Conservation (phyloP, 768 basidiomycete species). For the Crepidotus variabilis region DNA sequence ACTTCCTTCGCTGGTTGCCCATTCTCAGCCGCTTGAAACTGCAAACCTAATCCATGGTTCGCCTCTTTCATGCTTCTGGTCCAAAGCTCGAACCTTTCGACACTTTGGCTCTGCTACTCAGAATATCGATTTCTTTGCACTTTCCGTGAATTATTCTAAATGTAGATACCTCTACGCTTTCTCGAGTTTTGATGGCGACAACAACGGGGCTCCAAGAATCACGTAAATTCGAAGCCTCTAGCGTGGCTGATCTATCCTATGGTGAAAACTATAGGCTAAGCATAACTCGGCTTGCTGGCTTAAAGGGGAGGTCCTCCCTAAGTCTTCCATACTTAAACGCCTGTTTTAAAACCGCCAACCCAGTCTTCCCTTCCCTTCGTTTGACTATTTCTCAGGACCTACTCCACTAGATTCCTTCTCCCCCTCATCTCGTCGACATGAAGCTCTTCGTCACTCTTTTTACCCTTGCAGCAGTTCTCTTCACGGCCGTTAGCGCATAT, state of each 20-base stretch:
- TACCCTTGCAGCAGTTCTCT: conserved; percentile 34
- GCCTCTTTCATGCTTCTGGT: not conserved
- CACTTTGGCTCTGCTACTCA: too few species aligned
- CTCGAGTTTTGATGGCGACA: not conserved
- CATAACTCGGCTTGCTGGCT: not conserved
- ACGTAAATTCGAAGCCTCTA: not conserved
- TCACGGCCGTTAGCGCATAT: conserved; percentile 31
- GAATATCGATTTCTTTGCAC: too few species aligned
- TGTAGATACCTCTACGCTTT: too few species aligned
- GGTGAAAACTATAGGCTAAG: not conserved
- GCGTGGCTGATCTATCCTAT: not conserved
- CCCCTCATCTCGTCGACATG: conserved; percentile 23
- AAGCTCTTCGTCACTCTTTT: conserved; percentile 26
- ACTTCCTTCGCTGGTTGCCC: not conserved
- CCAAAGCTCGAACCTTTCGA: not conserved
- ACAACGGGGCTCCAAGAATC: not conserved
- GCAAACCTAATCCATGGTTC: not conserved
- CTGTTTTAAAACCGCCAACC: not conserved
- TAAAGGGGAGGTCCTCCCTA: not conserved
- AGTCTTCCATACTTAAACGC: not conserved
- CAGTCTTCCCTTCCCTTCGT: not conserved
- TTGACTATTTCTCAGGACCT: not conserved
- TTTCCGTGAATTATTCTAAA: too few species aligned
- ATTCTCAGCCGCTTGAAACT: not conserved
- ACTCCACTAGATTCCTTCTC: not conserved